Conservation (phyloP, 805 yeast genomes). For the Spencermartinsiella europaea region DNA sequence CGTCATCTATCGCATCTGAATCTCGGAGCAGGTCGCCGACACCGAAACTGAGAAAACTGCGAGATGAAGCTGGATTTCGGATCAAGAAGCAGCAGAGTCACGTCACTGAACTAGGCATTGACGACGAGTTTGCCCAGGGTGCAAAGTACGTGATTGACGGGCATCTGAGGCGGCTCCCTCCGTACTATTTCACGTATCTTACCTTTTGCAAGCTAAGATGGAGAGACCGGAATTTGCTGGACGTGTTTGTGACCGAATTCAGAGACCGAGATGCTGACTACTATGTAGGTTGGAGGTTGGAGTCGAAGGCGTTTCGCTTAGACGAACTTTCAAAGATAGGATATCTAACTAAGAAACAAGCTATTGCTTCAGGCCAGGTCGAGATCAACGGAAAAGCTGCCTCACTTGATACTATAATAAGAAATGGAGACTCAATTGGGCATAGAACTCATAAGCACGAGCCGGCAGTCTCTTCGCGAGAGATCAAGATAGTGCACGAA, state of each 20-base stretch:
- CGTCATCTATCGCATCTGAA: too few relatives aligned
- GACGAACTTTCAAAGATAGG: too few relatives aligned
- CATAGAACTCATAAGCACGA: conserved; percentile 90
- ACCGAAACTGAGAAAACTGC: background rate
- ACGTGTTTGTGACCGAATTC: conserved; percentile 79
- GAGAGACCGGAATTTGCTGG: conserved; percentile 77
- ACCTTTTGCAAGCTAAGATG: conserved; percentile 90
- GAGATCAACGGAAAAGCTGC: conserved; percentile 66
- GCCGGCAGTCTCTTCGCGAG: conserved; percentile 65
- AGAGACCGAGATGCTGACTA: conserved; percentile 68
- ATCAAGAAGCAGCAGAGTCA: conserved; percentile 3
- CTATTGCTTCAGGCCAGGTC: conserved; percentile 72
- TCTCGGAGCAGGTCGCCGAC: background rate
- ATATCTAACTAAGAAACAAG: conserved; percentile 32
- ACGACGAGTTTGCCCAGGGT: conserved; percentile 30
- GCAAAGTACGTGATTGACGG: conserved; percentile 37
- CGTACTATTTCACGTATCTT: conserved; percentile 83
- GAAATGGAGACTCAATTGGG: conserved; percentile 78
- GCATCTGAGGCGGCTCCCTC: conserved; percentile 62
- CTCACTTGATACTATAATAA: conserved; percentile 54
- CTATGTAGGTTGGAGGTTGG: conserved; percentile 38
- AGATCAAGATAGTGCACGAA: conserved; percentile 66
- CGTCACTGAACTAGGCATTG: conserved; percentile 14
- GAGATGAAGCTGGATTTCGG: conserved; percentile 13
- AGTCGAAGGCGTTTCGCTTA: background rate